These are phyloP conservation scores for Vitis hybrid DNA, from an alignment of 177 flowering plant species.

Conservation along the genomic window DNA sequence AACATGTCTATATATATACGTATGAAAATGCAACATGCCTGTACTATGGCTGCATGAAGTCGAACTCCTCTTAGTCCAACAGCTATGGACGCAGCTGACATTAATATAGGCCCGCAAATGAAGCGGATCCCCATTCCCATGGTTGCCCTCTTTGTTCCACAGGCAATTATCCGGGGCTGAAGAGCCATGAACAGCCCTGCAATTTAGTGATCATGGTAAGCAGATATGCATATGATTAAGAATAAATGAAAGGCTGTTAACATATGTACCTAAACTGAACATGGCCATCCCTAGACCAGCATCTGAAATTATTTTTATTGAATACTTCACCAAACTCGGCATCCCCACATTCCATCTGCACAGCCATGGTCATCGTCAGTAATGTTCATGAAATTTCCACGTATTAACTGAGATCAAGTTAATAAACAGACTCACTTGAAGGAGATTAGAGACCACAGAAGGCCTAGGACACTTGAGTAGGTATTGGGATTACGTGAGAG, in stretches of 20 bases:
- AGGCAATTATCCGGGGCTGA: constrained; percentile 62
- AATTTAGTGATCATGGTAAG: background rate
- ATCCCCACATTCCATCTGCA: constrained; percentile 58
- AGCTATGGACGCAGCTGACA: constrained; percentile 61
- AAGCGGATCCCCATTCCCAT: constrained; percentile 60
- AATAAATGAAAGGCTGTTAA: background rate
- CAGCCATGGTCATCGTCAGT: background rate
- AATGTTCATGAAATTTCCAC: too few species aligned
- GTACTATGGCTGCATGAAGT: constrained; percentile 67
- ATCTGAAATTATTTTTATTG: constrained; percentile 64
- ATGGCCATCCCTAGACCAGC: constrained; percentile 83
- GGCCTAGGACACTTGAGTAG: constrained; percentile 57
- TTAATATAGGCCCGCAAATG: constrained; percentile 51
- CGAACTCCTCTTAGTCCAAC: constrained; percentile 49
- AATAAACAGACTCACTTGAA: constrained; percentile 36
- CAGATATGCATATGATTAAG: background rate
- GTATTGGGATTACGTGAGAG: constrained; percentile 63
- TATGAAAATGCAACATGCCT: constrained; percentile 24
- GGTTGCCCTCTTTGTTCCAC: constrained; percentile 58
- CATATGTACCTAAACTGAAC: constrained; percentile 62
- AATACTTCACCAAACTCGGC: constrained; percentile 57
- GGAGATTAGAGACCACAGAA: constrained; percentile 58
- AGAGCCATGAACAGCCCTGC: constrained; percentile 79
- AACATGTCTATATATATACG: too few species aligned
- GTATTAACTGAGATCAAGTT: background rate